Conservation (phyloP, 176 grass and related monocot species). For the Melocanna baccifera region DNA sequence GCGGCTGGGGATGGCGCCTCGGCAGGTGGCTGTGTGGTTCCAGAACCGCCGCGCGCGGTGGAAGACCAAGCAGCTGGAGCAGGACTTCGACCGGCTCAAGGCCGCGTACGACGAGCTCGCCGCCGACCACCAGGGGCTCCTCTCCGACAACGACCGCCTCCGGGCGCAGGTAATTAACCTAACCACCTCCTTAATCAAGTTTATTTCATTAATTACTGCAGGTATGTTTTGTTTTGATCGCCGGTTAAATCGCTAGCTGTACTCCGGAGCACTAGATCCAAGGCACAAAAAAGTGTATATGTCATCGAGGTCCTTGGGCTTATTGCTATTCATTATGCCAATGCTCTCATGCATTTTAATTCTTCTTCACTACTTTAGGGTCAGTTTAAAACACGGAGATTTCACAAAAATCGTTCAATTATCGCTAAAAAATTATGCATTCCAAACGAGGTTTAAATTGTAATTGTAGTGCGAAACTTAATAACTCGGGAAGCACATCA, state of each 20-base stretch:
- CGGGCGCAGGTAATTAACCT: slow-evolving; percentile 42
- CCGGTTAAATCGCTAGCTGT: background rate
- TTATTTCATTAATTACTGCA: background rate
- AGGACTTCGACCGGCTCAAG: slow-evolving; percentile 78
- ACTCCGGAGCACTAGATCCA: background rate
- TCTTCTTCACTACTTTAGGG: too few species aligned
- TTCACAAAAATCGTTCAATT: too few species aligned
- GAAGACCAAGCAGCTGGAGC: slow-evolving; percentile 96
- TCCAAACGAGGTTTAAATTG: too few species aligned
- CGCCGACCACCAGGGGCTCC: slow-evolving; percentile 54
- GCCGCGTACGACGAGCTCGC: slow-evolving; percentile 61
- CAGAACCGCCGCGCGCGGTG: slow-evolving; percentile 91
- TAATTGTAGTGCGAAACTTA: too few species aligned
- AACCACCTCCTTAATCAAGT: background rate
- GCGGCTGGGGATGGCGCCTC: slow-evolving; percentile 74
- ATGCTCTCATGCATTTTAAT: too few species aligned
- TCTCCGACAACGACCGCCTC: slow-evolving; percentile 75
- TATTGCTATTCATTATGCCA: background rate
- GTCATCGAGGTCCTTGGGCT: background rate
- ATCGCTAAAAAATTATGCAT: too few species aligned
- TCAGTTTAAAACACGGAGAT: too few species aligned
- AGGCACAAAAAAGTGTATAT: background rate
- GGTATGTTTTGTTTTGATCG: background rate
- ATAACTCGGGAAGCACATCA: too few species aligned
- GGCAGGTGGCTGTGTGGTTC: slow-evolving; percentile 95